Evolutionary conservation across 2,329 filamentous ascomycete species (phyloP), one percentile per base, ranked within the genome.

Genomic region (Cercospora zeae-maydis): DNA sequence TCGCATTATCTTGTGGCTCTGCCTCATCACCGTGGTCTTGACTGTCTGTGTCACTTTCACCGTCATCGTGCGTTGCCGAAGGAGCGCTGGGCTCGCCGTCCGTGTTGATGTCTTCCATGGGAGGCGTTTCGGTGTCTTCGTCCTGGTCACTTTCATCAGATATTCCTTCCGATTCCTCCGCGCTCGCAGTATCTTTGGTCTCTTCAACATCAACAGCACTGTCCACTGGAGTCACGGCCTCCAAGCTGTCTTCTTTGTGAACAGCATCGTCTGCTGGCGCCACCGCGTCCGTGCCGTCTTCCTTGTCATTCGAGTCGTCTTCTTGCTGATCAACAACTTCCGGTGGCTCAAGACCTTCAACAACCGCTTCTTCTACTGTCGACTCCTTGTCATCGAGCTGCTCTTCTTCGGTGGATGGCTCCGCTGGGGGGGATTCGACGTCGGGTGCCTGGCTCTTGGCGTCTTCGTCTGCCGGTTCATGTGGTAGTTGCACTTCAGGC

Each of bases 171-270:
- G 42, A 27, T 19, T 8, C 42, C 10, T 24, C 19, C 3, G 21
- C 42, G 42, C 42, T 47, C 6, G 11, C 39, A 7, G 5, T 13
- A 1, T 63, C 60, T 19, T 58, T 39, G 0, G 11, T n/a, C 13
- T 64, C 57, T 16, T 58, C 47, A 2, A 58, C 19, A 9, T 61
- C 59, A 3, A 49, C 45, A 36, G 54, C 58, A 37, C 63, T 58
- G 57, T 58, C 47, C 36, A 42, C 30, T 24, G 58, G 49, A 14
- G 27, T 60, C 19, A 16, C 33, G 30, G 34, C 60, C 19, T 39
- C 49, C 42, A 53, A 5, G 31, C 31, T 34, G 4, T 34, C 31
- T 13, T 34, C 31, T 8, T 4, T 34, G 8, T 27, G n/a, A 3
- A 49, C 45, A 36, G 54, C 58, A 37, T 62, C 57, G 57, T 58